These are phyloP conservation scores for Sequoia sempervirens DNA, from an alignment of 75 land plant species.

Conservation along the genomic window DNA sequence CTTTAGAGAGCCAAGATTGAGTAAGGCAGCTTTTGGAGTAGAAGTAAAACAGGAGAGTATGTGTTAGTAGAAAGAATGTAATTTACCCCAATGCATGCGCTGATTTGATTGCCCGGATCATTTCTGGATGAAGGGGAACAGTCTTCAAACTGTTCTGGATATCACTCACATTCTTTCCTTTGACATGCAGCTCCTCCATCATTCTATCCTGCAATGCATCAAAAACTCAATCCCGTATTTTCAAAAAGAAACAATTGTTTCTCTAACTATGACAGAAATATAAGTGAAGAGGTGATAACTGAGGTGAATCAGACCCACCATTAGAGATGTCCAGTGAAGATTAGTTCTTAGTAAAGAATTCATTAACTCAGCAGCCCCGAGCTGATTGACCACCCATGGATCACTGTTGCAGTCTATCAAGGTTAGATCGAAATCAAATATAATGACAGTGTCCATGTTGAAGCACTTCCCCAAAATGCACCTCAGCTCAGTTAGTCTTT, in stretches of 20 bases:
- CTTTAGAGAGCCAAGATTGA: background rate
- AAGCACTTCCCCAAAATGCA: background rate
- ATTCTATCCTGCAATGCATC: conserved; percentile 56
- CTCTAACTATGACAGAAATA: background rate
- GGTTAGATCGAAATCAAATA: conserved; percentile 77
- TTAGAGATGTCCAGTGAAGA: conserved; percentile 56
- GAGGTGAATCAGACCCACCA: conserved; percentile 24
- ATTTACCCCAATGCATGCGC: conserved; percentile 64
- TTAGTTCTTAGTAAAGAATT: conserved; percentile 36
- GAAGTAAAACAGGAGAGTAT: background rate
- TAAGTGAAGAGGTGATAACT: background rate
- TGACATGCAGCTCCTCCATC: conserved; percentile 69
- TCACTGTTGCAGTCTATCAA: conserved; percentile 85
- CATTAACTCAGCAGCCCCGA: conserved; percentile 59
- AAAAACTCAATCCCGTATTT: background rate
- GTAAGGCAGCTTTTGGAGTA: background rate
- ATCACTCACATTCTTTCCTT: conserved; percentile 59
- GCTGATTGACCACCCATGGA: conserved; percentile 63
- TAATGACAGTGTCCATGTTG: conserved; percentile 28
- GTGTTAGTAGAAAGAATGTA: background rate
- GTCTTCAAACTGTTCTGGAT: conserved; percentile 47
- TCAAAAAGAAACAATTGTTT: too few relatives aligned
- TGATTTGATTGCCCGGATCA: conserved; percentile 55
- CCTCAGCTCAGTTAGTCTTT: background rate
- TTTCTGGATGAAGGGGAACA: conserved; percentile 53